phyloP scores from a whole-genome alignment of 1,139 yeast species.

The Suhomyces coccinellae region DNA sequence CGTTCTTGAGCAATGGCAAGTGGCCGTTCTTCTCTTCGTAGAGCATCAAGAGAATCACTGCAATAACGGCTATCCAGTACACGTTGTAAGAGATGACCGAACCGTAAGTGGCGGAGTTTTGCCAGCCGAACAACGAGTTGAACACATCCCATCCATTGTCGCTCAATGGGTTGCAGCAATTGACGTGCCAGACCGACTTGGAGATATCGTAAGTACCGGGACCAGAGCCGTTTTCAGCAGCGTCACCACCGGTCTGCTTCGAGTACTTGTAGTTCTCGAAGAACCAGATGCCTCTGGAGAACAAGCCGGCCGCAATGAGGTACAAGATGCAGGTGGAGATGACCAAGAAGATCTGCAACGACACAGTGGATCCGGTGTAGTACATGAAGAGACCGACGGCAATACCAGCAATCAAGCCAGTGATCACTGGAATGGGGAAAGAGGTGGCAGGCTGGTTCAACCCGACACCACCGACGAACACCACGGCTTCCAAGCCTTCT shows the following conservation, averaged over 20 bases:
- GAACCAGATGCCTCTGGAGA: slow-evolving; percentile 80
- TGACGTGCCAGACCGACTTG: slow-evolving; percentile 89
- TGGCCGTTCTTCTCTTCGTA: slow-evolving; percentile 29
- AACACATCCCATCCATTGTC: slow-evolving; percentile 94
- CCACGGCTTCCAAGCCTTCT: slow-evolving; percentile 53
- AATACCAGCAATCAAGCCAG: slow-evolving; percentile 38
- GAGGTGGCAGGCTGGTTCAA: slow-evolving; percentile 39
- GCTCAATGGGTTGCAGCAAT: slow-evolving; percentile 89
- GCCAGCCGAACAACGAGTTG: slow-evolving; percentile 58
- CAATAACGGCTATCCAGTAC: slow-evolving; percentile 25
- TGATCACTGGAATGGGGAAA: slow-evolving; percentile 40
- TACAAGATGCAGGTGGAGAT: slow-evolving; percentile 45
- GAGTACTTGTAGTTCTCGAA: slow-evolving; percentile 68
- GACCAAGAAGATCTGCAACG: slow-evolving; percentile 44
- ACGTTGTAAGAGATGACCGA: slow-evolving; percentile 27
- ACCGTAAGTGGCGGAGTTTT: slow-evolving; percentile 30
- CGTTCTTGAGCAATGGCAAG: slow-evolving; percentile 24
- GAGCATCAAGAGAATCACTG: slow-evolving; percentile 20
- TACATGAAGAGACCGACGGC: slow-evolving; percentile 37
- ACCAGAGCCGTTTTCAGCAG: slow-evolving; percentile 86
- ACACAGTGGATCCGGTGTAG: slow-evolving; percentile 43
- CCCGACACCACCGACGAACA: slow-evolving; percentile 50
- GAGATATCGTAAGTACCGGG: slow-evolving; percentile 90
- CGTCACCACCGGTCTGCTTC: slow-evolving; percentile 62
- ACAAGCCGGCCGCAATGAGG: slow-evolving; percentile 46